Percentiles rank a stretch among this genome's conserved stretches.
These are phyloP conservation scores for Brasilioporus rufonigricans DNA, from an alignment of 768 basidiomycete genomes.

Conservation along the genomic window DNA sequence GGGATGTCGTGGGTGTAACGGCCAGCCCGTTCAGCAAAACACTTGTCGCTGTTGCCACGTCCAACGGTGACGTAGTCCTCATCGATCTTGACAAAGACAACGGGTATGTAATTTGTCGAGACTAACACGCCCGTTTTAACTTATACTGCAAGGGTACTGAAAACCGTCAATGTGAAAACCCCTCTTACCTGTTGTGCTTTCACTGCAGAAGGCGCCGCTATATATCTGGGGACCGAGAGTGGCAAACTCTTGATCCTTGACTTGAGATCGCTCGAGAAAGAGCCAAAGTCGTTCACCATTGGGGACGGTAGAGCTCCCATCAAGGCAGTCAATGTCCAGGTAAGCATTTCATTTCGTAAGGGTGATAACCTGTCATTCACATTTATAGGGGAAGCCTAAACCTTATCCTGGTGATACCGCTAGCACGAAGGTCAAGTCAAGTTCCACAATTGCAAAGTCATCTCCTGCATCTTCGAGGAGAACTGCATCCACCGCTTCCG, in stretches of 20 bases:
- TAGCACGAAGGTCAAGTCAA: conserved; percentile 10
- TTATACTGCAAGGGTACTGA: conserved; percentile 47
- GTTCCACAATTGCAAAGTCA: conserved; percentile 5
- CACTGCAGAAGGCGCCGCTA: conserved; percentile 63
- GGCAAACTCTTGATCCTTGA: conserved; percentile 66
- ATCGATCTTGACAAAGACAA: conserved; percentile 77
- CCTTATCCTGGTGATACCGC: not conserved
- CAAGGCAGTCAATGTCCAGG: conserved; percentile 58
- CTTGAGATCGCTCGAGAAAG: conserved; percentile 62
- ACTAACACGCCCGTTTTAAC: not conserved
- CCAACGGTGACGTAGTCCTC: conserved; percentile 52
- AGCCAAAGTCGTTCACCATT: conserved; percentile 52
- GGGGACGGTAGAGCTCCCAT: conserved; percentile 48
- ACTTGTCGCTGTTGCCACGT: conserved; percentile 56
- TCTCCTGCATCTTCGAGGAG: conserved; percentile 12
- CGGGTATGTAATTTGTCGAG: conserved; percentile 41
- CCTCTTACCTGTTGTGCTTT: conserved; percentile 61
- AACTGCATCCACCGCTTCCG: not conserved
- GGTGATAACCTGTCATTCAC: not conserved
- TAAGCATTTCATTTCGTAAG: conserved; percentile 22
- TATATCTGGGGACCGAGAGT: conserved; percentile 63
- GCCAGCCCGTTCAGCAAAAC: conserved; percentile 79
- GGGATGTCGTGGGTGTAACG: conserved; percentile 53
- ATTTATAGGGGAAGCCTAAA: conserved; percentile 19
- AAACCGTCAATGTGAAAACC: conserved; percentile 51